A percentile compares a stretch with the other conserved stretches of the same genome.
These are phyloP conservation scores for Pisolithus tinctorius DNA, from an alignment of 768 basidiomycete species.

Conservation along the genomic window DNA sequence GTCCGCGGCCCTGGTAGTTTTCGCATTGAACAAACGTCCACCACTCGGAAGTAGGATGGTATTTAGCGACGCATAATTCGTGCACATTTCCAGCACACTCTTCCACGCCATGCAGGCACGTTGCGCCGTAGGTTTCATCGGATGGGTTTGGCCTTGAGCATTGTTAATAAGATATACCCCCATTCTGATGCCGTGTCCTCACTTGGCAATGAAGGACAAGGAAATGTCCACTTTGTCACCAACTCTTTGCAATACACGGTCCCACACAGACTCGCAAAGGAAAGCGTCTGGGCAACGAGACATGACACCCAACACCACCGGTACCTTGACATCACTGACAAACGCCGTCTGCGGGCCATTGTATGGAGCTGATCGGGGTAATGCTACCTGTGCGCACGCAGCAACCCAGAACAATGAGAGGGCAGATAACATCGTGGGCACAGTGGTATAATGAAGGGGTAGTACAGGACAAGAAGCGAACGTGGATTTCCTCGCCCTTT, in stretches of 20 bases:
- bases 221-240: constrained; percentile 59
- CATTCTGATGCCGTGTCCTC: constrained; percentile 22
- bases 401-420: constrained; percentile 14
- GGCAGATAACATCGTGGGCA: constrained; percentile 14
- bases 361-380: constrained; percentile 16
- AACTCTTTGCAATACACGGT: constrained; percentile 60
- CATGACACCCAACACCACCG: constrained; percentile 56
- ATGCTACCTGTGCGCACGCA: constrained; percentile 8
- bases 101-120: constrained; percentile 69
- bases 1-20: constrained; percentile 53
- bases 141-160: constrained; percentile 51
- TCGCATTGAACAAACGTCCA: constrained; percentile 83
- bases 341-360: constrained; percentile 8
- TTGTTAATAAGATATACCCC: constrained; percentile 8
- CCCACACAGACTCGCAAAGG: constrained; percentile 72
- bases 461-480: background rate
- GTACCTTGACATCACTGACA: constrained; percentile 34
- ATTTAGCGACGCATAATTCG: constrained; percentile 71
- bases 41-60: constrained; percentile 52
- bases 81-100: constrained; percentile 91
- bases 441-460: constrained; percentile 8
- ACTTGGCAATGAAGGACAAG: constrained; percentile 72
- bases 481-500: background rate
- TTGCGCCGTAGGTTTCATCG: constrained; percentile 68
- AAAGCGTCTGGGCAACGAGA: constrained; percentile 77